These are phyloP conservation scores for Periconia digitata DNA, from an alignment of 2,329 filamentous ascomycete genomes.

Conservation along the genomic window DNA sequence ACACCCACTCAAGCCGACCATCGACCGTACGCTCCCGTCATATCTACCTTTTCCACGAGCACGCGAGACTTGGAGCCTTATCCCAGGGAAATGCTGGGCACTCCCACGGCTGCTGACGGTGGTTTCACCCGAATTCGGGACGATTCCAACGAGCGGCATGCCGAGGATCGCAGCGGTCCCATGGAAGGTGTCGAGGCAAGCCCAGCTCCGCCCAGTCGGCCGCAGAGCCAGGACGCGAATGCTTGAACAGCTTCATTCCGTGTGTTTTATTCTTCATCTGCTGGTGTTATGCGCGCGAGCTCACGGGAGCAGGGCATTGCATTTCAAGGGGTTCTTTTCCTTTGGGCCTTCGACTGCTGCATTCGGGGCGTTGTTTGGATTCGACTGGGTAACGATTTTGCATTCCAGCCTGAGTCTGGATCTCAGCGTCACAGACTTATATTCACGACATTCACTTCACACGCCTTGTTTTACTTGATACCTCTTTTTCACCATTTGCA, in stretches of 20 bases:
- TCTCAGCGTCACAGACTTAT: constrained; percentile 4
- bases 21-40: constrained; percentile 46
- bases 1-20: constrained; percentile 45
- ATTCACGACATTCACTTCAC: constrained; percentile 38
- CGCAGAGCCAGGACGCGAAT: constrained; percentile 11
- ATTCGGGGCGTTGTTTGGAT: constrained; percentile 2
- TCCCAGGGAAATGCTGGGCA: constrained; percentile 45
- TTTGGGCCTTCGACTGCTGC: background rate
- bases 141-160: constrained; percentile 15
- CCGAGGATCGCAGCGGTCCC: constrained; percentile 20
- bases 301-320: background rate
- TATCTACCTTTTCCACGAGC: constrained; percentile 55
- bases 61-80: constrained; percentile 53
- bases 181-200: constrained; percentile 25
- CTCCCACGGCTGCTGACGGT: constrained; percentile 34
- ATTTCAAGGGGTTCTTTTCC: background rate
- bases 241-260: constrained; percentile 8
- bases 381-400: constrained; percentile 2
- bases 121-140: constrained; percentile 15
- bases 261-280: background rate
- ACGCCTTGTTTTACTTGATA: constrained; percentile 29
- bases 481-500: constrained; percentile 17
- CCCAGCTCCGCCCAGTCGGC: constrained; percentile 17
- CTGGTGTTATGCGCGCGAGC: background rate
- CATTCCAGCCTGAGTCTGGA: constrained; percentile 11